Evolutionary conservation across 441 rosid genomes (phyloP), one percentile per base, ranked within the genome.

Genomic region (Lepidium campestre): DNA sequence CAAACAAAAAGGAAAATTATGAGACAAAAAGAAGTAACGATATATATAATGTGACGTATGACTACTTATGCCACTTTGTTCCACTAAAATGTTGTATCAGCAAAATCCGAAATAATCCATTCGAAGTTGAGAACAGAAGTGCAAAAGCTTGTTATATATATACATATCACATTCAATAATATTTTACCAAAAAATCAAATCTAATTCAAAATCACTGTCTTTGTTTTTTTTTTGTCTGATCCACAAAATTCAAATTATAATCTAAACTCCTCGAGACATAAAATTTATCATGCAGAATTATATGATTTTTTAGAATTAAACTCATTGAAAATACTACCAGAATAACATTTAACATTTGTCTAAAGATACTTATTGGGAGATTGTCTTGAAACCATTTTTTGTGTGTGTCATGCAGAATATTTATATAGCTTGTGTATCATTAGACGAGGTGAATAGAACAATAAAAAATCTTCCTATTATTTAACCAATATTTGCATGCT

Each of bases 41-140:
- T 47, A 45, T 67, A 15, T 46, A 37, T 23, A 23, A 23, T 23
- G 27, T 59, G 58, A 68, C 67, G 62, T 17, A 35, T 17, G 55
- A n/a, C 46, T 32, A 8, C 23, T 34, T 34, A 18, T 34, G 48
- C 68, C 56, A 53, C 60, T 29, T 58, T 68, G 45, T 49, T 68
- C 67, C 66, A 68, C 40, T 53, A 53, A 44, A 23, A 45, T 29
- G 18, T 44, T 25, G 55, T 42, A 61, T 50, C 62, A 60, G 31
- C 68, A 25, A 54, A 17, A 53, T 35, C 68, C 49, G 45, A 70
- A 35, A 59, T 60, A 35, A 70, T 62, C 41, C 25, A 70, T 10
- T 27, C 22, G 11, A 68, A 31, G 55, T 35, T 55, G 60, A 31
- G 14, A 61, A 15, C 53, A 52, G 9, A 60, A 50, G 34, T 37